Percentiles rank a stretch among this genome's conserved stretches.
Conservation (phyloP, 257 asterid species). For the Solanum lignicaule region DNA sequence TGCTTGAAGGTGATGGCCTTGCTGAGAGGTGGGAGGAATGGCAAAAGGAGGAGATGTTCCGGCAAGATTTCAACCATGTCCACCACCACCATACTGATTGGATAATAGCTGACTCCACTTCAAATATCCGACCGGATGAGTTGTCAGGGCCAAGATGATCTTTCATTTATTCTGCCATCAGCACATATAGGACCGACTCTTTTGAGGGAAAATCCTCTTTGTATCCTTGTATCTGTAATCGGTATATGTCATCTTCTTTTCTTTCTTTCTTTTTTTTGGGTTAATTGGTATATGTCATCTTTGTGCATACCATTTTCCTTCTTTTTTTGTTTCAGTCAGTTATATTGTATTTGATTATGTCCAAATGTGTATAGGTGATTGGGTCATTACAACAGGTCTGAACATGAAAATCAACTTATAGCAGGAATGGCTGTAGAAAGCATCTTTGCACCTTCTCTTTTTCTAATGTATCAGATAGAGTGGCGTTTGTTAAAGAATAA, state of each 20-base stretch:
- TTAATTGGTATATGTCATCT: neutral
- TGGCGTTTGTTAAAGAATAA: neutral
- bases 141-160: constrained; percentile 36
- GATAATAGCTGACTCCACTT: constrained; percentile 26
- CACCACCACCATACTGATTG: constrained; percentile 30
- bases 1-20: constrained; percentile 49
- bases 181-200: neutral
- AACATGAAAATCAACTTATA: constrained; percentile 1
- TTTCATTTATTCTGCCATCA: neutral
- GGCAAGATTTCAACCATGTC: constrained; percentile 20
- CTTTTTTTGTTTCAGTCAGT: neutral
- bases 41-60: constrained; percentile 38
- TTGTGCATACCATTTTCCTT: constrained; percentile 10
- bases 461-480: constrained; percentile 2
- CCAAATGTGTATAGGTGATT: constrained; percentile 16
- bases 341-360: constrained; percentile 1
- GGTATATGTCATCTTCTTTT: neutral
- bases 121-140: constrained; percentile 26
- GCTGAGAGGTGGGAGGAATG: constrained; percentile 46
- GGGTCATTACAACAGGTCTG: constrained; percentile 1
- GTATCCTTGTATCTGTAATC: neutral
- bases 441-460: constrained; percentile 3
- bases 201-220: neutral
- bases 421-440: constrained; percentile 1
- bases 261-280: neutral